Conservation (phyloP, 352 stramenopile genomes). For the Halophytophthora polymorphica region DNA sequence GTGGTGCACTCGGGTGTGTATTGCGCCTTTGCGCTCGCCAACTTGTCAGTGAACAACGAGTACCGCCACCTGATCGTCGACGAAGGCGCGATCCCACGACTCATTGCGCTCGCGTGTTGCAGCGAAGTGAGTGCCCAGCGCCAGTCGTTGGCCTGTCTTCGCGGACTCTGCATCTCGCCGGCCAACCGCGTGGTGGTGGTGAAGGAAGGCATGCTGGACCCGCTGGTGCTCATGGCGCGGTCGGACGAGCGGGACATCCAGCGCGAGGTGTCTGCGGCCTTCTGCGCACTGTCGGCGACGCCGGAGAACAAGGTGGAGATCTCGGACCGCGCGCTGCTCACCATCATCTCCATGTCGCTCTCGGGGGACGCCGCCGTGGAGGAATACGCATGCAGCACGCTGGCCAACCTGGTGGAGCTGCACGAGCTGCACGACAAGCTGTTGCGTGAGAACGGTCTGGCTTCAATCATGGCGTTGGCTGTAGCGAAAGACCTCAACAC, state of each 20-base stretch:
- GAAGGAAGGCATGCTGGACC: constrained; percentile 94
- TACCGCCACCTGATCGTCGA: constrained; percentile 91
- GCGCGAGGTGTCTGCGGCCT: constrained; percentile 89
- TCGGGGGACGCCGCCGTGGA: constrained; percentile 90
- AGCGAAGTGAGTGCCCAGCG: constrained; percentile 92
- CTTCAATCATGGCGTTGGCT: constrained; percentile 91
- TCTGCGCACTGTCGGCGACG: constrained; percentile 94
- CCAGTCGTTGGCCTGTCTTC: constrained; percentile 90
- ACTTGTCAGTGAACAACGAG: constrained; percentile 93
- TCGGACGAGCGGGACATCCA: constrained; percentile 91
- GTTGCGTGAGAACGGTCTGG: constrained; percentile 91
- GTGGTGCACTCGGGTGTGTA: constrained; percentile 86
- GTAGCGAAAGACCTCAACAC: constrained; percentile 90
- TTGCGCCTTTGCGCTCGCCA: constrained; percentile 92
- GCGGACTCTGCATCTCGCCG: constrained; percentile 91
- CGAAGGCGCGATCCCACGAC: constrained; percentile 89
- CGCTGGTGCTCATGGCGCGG: constrained; percentile 93
- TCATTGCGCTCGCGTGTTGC: constrained; percentile 94
- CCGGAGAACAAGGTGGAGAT: constrained; percentile 96
- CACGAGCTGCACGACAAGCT: constrained; percentile 94
- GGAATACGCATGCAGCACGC: constrained; percentile 91
- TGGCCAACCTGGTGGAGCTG: constrained; percentile 95
- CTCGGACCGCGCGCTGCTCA: constrained; percentile 91
- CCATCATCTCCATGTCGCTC: constrained; percentile 93
- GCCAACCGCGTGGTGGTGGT: constrained; percentile 89